These are phyloP conservation scores for Torulaspora indica DNA, from an alignment of 805 yeast species.

Conservation along the genomic window DNA sequence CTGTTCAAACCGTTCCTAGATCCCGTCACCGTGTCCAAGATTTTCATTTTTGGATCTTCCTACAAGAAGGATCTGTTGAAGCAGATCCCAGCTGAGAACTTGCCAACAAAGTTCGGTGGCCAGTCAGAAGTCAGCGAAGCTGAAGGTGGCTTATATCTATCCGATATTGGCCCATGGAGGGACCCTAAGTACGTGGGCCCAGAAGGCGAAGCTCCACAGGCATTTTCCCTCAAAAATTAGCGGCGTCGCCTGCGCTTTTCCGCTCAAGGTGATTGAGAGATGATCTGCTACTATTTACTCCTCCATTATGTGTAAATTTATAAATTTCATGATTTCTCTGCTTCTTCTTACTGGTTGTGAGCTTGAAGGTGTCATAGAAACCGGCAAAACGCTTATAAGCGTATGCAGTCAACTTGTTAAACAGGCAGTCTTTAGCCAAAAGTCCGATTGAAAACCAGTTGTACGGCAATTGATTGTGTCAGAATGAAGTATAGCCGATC, in stretches of 20 bases:
- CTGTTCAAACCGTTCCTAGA: slow-evolving; percentile 91
- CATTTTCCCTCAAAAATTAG: slow-evolving; percentile 31
- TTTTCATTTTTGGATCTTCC: slow-evolving; percentile 74
- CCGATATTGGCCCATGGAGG: slow-evolving; percentile 98
- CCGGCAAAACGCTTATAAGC: neutral
- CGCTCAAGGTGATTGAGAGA: neutral
- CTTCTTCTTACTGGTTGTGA: neutral
- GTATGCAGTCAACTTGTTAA: neutral
- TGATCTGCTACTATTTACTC: neutral
- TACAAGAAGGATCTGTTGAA: slow-evolving; percentile 79
- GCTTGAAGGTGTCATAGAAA: too few species aligned
- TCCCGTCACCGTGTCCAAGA: slow-evolving; percentile 95
- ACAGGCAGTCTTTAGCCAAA: neutral
- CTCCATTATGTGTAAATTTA: slow-evolving; percentile 2
- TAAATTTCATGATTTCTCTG: slow-evolving; percentile 1
- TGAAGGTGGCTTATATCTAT: slow-evolving; percentile 76
- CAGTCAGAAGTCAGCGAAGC: slow-evolving; percentile 56
- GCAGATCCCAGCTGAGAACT: slow-evolving; percentile 90
- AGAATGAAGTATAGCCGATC: neutral
- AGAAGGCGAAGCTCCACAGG: slow-evolving; percentile 87
- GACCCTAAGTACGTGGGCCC: slow-evolving; percentile 84
- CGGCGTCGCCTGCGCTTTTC: neutral
- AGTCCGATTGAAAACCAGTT: neutral
- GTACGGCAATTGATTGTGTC: neutral
- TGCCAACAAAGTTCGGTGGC: slow-evolving; percentile 92